Evolutionary conservation across 495 filamentous ascomycete species (phyloP).

Genomic region (Aspergillus conjunctus): DNA sequence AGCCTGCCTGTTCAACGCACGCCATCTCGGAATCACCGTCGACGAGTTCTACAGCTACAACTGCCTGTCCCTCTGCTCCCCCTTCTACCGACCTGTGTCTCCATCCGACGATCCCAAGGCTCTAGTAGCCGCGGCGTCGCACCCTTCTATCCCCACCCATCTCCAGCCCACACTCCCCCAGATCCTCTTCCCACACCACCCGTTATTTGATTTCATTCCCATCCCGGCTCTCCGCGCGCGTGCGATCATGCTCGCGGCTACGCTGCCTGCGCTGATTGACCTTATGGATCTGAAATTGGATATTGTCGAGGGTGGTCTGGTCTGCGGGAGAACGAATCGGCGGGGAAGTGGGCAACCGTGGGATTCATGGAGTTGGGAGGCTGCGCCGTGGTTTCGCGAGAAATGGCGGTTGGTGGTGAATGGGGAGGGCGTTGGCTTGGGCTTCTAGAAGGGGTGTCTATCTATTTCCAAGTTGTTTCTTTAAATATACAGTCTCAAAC

Average conservation of each 20-base stretch:
- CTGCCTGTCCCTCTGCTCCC: slow-evolving; percentile 32
- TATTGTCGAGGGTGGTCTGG: slow-evolving; percentile 36
- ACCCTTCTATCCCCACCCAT: slow-evolving; percentile 34
- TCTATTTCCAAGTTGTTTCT: not conserved
- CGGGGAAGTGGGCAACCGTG: slow-evolving; percentile 28
- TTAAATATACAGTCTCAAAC: too few species aligned
- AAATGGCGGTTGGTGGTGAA: slow-evolving; percentile 31
- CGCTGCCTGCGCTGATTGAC: slow-evolving; percentile 35
- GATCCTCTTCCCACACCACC: slow-evolving; percentile 48
- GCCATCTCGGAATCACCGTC: slow-evolving; percentile 34
- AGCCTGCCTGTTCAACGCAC: slow-evolving; percentile 42
- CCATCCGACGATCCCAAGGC: slow-evolving; percentile 27
- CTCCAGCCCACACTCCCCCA: slow-evolving; percentile 49
- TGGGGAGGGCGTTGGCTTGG: not conserved
- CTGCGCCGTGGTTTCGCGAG: slow-evolving; percentile 39
- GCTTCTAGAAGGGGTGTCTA: not conserved
- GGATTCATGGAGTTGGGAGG: slow-evolving; percentile 44
- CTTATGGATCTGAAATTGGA: slow-evolving; percentile 46
- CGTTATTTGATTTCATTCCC: slow-evolving; percentile 47
- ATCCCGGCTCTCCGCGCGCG: slow-evolving; percentile 41
- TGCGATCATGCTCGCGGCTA: slow-evolving; percentile 39
- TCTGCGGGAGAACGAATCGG: slow-evolving; percentile 16
- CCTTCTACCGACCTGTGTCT: slow-evolving; percentile 38
- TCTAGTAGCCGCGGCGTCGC: slow-evolving; percentile 27
- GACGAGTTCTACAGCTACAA: slow-evolving; percentile 27